Conservation (phyloP, 768 basidiomycete species). For the Lanmaoa pseudosensibilis region DNA sequence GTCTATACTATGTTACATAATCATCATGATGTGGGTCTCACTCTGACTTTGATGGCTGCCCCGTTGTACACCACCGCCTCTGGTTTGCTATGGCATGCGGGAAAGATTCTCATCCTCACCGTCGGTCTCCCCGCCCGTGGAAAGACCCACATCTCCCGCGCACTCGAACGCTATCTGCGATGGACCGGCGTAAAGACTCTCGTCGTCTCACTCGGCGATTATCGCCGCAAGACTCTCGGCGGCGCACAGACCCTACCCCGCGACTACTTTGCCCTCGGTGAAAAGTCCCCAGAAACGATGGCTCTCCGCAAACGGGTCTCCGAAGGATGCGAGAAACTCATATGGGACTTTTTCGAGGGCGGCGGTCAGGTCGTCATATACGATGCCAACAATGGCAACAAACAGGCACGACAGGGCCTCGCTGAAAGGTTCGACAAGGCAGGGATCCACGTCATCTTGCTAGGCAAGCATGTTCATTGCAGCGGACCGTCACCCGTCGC, state of each 20-base stretch:
- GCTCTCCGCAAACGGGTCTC: conserved; percentile 72
- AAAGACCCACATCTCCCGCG: conserved; percentile 95
- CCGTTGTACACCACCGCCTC: conserved; percentile 92
- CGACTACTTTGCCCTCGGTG: conserved; percentile 89
- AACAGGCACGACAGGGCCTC: conserved; percentile 61
- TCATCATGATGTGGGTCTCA: conserved; percentile 12
- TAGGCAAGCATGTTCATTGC: conserved; percentile 54
- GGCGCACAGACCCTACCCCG: conserved; percentile 83
- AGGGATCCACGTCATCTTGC: conserved; percentile 90
- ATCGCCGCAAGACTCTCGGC: conserved; percentile 86
- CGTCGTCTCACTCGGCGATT: conserved; percentile 94
- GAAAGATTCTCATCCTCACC: conserved; percentile 91
- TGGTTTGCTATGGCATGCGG: conserved; percentile 85
- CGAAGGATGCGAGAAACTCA: conserved; percentile 82
- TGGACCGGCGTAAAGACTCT: conserved; percentile 98
- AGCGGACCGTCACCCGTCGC: not conserved
- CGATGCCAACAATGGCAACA: conserved; percentile 93
- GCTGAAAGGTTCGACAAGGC: conserved; percentile 82
- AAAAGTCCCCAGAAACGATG: conserved; percentile 80
- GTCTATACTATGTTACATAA: no score
- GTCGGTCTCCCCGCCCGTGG: conserved; percentile 93
- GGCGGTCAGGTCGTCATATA: conserved; percentile 98
- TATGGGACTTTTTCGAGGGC: conserved; percentile 81
- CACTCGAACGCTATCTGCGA: conserved; percentile 93
- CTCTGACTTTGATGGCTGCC: conserved; percentile 61